Percentiles rank a stretch among this genome's conserved stretches.
Evolutionary conservation across 306 rosid species (phyloP).

Genomic region (Nissolia schottii): DNA sequence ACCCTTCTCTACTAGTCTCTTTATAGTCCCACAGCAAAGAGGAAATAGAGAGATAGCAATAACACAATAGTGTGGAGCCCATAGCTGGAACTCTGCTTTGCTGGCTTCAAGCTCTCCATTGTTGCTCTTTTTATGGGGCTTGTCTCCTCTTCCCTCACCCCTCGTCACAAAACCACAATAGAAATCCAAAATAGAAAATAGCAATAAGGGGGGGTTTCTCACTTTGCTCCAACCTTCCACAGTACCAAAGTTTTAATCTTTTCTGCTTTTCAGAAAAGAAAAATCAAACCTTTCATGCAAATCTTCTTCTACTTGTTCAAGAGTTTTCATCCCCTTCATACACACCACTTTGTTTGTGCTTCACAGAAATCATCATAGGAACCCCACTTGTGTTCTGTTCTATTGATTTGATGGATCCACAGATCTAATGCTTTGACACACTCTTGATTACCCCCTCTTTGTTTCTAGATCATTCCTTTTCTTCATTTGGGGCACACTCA

Average conservation of each 20-base stretch:
- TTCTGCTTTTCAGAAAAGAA: not conserved
- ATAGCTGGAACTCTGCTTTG: constrained; percentile 71
- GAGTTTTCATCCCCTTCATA: constrained; percentile 22
- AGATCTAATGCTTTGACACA: constrained; percentile 53
- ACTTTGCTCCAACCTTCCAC: constrained; percentile 40
- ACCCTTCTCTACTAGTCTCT: not conserved
- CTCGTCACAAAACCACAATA: not conserved
- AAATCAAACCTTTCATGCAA: not conserved
- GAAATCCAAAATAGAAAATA: not conserved
- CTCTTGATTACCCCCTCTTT: constrained; percentile 19
- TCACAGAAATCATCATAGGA: not conserved
- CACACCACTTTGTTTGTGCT: not conserved
- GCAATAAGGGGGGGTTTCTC: constrained; percentile 17
- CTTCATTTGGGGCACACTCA: constrained; percentile 19
- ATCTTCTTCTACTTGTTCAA: constrained; percentile 32
- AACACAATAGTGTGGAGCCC: constrained; percentile 66
- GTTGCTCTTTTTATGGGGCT: constrained; percentile 70
- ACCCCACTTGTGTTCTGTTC: constrained; percentile 18
- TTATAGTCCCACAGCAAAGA: too few species aligned
- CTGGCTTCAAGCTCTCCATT: constrained; percentile 80
- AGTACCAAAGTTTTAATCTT: constrained; percentile 10
- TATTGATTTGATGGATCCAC: constrained; percentile 50
- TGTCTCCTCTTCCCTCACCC: constrained; percentile 31
- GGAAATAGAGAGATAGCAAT: too few species aligned
- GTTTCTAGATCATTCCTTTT: constrained; percentile 41